Percentiles rank a stretch among this genome's conserved stretches.
phyloP scores from a whole-genome alignment of 805 yeast genomes.

The Cyberlindnera bimundalis region DNA sequence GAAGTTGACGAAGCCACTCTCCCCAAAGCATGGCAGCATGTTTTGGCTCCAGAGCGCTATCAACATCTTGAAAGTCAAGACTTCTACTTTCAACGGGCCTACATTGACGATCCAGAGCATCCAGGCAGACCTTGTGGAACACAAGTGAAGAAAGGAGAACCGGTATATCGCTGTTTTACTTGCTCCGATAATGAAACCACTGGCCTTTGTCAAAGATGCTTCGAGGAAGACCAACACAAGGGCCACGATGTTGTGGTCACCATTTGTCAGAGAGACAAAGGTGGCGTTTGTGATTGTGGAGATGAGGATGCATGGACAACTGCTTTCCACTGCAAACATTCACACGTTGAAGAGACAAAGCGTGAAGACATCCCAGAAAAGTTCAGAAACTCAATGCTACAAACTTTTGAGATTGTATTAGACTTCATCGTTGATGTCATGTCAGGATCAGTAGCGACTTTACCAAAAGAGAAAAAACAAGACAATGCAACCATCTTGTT shows the following conservation, averaged over 20 bases:
- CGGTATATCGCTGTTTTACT: slow-evolving; percentile 72
- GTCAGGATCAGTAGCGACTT: slow-evolving; percentile 35
- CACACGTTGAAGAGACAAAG: slow-evolving; percentile 25
- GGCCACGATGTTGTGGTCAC: slow-evolving; percentile 70
- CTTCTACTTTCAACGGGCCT: slow-evolving; percentile 18
- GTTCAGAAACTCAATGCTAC: slow-evolving; percentile 34
- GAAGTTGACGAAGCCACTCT: slow-evolving; percentile 20
- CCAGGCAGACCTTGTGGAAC: slow-evolving; percentile 70
- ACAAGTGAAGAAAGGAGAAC: slow-evolving; percentile 73
- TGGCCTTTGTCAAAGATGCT: slow-evolving; percentile 78
- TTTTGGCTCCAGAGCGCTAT: slow-evolving; percentile 22
- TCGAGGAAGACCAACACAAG: slow-evolving; percentile 59
- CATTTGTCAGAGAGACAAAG: slow-evolving; percentile 60
- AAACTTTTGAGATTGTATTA: slow-evolving; percentile 44
- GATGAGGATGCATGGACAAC: slow-evolving; percentile 80
- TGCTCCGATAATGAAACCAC: slow-evolving; percentile 81
- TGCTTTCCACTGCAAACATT: slow-evolving; percentile 47
- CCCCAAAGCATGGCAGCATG: slow-evolving; percentile 26
- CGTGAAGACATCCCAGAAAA: slow-evolving; percentile 39
- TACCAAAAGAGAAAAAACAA: slow-evolving; percentile 23
- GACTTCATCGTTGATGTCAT: slow-evolving; percentile 64
- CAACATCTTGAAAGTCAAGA: slow-evolving; percentile 22
- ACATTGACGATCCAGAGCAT: slow-evolving; percentile 38
- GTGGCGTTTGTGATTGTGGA: slow-evolving; percentile 72
- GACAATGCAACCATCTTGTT: slow-evolving; percentile 28